Conservation (phyloP, 768 basidiomycete genomes). For the Rhizopogon sp. region DNA sequence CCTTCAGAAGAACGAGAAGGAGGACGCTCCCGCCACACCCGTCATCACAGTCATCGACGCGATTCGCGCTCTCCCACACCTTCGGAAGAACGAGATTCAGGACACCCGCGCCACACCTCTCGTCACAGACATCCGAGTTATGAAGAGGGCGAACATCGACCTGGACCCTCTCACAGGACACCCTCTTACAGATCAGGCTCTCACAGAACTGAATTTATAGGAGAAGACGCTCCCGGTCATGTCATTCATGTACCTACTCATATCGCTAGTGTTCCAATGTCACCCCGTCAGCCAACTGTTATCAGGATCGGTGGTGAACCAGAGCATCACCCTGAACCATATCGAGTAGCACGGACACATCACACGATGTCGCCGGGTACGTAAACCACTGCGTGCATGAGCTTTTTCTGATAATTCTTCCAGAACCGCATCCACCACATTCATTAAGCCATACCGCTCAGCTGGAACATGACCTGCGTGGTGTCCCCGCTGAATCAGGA, state of each 20-base stretch:
- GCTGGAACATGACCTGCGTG: constrained; percentile 5
- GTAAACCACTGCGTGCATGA: not conserved
- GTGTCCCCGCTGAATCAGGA: constrained; percentile 7
- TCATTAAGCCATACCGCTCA: constrained; percentile 6
- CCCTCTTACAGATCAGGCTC: constrained; percentile 3
- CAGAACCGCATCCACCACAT: constrained; percentile 11
- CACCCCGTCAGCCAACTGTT: constrained; percentile 23
- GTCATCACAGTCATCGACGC: not conserved
- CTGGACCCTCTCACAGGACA: constrained; percentile 7
- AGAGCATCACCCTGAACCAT: not conserved
- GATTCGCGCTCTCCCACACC: not conserved
- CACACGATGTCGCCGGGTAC: constrained; percentile 9
- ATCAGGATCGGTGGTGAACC: constrained; percentile 20
- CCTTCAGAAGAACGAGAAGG: no score
- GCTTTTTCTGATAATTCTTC: not conserved
- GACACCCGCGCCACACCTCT: constrained; percentile 9
- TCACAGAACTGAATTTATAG: constrained; percentile 5
- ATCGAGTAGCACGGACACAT: not conserved
- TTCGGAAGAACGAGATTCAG: not conserved
- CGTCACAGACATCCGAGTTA: constrained; percentile 6
- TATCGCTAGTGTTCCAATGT: constrained; percentile 6
- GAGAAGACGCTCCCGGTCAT: constrained; percentile 5
- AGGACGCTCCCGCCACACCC: no score
- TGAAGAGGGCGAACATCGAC: constrained; percentile 9
- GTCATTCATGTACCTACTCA: not conserved